These are phyloP conservation scores for Odonthalia washingtoniensis DNA, from an alignment of 31 red algal genomes.

Conservation along the genomic window DNA sequence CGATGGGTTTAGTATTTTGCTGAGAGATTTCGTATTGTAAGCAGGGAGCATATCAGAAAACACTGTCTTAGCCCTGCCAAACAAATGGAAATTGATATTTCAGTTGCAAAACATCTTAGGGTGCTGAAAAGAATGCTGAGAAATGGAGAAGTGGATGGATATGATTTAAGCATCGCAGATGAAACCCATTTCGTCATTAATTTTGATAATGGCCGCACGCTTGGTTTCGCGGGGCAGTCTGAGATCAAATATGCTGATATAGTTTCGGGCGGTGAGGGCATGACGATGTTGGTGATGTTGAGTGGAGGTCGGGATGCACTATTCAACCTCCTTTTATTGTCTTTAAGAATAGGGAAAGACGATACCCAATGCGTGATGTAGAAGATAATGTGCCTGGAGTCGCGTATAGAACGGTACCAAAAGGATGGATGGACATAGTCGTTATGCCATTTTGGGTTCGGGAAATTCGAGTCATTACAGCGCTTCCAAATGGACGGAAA, in stretches of 20 bases:
- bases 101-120: no score
- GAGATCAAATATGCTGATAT: background rate
- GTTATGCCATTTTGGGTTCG: background rate
- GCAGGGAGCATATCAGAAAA: no score
- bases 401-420: constrained; percentile 18
- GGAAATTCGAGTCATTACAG: background rate
- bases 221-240: background rate
- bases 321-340: background rate
- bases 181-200: background rate
- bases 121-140: no score
- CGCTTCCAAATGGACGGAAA: background rate
- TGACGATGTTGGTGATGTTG: background rate
- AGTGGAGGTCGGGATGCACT: constrained; percentile 9
- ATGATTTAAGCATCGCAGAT: no score
- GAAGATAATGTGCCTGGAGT: background rate
- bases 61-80: no score
- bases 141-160: no score
- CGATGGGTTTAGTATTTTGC: no score
- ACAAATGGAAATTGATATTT: no score
- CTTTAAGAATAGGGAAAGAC: background rate
- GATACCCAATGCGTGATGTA: background rate
- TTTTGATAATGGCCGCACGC: background rate
- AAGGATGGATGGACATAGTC: constrained; percentile 11
- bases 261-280: background rate
- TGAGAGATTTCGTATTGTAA: no score